Base-by-base conservation (phyloP, 495 filamentous ascomycete species). In the Rhizodiscina lignyota region DNA sequence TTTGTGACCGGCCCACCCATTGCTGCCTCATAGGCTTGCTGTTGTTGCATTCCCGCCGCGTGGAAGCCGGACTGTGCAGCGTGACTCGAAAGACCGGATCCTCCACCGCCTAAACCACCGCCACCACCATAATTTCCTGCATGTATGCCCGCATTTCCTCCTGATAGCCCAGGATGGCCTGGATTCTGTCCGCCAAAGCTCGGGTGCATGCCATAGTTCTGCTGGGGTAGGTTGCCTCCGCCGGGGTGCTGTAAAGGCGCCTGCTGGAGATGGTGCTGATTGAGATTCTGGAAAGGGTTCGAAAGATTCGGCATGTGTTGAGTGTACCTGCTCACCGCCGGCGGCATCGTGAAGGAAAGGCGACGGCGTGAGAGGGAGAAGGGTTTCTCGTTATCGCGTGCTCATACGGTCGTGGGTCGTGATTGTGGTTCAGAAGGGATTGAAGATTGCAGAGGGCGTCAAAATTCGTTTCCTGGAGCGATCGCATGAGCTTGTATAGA, bases 51-150 rank as follows among this genome's bases (percentile, higher is more conserved):
- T 47, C 73, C 66, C 37, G 72, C 68, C 22, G 76, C 80, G 12
- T 73, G 82, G 48, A 92, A 92, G 2, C 82, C 73, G 67, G 85
- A 78, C 50, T 86, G 72, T 24, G 83, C 84, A 21, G 81, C 84
- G 53, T 87, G 81, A 54, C 83, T 86, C n/a, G 71, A 86, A 26
- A 94, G 68, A 1, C 84, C 83, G 2, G 82, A 79, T 18, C 82
- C 81, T 30, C 74, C 77, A 35, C 66, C 72, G 42, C 75, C 66
- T 35, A 77, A 63, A 32, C 66, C 49, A 18, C 39, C 51, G 26
- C 51, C 52, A 11, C 49, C 51, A 1, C 50, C 50, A 30, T 59
- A 53, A 2, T 42, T 33, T 10, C 46, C 44, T 22, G 50, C 38
- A 32, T 18, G 30, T 32, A 32, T 11, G 6, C 8, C 8, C 8